Conservation (phyloP, 495 filamentous ascomycete genomes). For the Aeminium ludgeri region DNA sequence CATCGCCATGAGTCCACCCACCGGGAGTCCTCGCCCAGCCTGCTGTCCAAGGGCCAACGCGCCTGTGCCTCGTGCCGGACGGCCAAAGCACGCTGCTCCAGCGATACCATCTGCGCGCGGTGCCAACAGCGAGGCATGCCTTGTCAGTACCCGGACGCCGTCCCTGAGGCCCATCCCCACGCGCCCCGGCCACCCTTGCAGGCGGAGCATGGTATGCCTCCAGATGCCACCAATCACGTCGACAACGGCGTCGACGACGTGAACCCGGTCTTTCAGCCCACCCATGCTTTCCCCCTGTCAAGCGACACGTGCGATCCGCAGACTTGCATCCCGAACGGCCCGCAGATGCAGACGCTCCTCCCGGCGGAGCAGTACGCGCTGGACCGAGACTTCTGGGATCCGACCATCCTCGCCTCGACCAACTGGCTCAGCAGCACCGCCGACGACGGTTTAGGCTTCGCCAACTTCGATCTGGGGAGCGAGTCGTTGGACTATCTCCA, state of each 20-base stretch:
- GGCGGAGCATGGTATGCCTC: slow-evolving; percentile 17
- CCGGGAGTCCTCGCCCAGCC: slow-evolving; percentile 17
- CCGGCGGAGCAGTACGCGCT: not conserved
- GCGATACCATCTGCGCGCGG: slow-evolving; percentile 34
- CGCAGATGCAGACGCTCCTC: not conserved
- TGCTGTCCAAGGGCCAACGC: slow-evolving; percentile 26
- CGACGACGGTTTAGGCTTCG: slow-evolving; percentile 1
- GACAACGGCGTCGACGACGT: too few species aligned
- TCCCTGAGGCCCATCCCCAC: too few species aligned
- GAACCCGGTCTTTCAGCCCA: too few species aligned
- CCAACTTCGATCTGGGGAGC: not conserved
- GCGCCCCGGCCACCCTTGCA: slow-evolving; percentile 23
- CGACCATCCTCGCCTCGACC: not conserved
- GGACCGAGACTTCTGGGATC: slow-evolving; percentile 1
- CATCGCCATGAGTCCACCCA: slow-evolving; percentile 40
- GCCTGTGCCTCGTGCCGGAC: slow-evolving; percentile 41
- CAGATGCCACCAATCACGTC: slow-evolving; percentile 1
- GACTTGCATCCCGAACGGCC: not conserved
- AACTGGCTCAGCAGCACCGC: slow-evolving; percentile 4
- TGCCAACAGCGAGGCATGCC: slow-evolving; percentile 35
- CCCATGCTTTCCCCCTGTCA: slow-evolving; percentile 6
- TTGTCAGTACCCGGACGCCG: slow-evolving; percentile 18
- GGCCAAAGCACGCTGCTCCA: slow-evolving; percentile 39
- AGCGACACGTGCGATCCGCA: slow-evolving; percentile 2
- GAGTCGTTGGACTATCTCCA: too few species aligned